phyloP scores from a whole-genome alignment of 1,284 basidiomycete species.

The Wolfiporia cocos region DNA sequence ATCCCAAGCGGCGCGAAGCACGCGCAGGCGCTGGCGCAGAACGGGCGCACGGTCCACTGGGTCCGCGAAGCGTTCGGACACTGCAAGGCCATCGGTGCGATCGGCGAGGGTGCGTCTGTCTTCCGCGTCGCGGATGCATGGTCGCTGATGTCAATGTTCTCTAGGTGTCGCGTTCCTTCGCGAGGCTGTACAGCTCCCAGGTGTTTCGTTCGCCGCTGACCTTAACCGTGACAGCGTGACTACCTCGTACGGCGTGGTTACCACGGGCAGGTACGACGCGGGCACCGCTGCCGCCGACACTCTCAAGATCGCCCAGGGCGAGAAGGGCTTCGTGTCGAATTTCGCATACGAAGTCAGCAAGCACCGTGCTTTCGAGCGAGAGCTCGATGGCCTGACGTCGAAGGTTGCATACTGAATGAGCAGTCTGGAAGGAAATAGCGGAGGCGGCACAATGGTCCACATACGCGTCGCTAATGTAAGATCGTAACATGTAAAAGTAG shows the following conservation, averaged over 20 bases:
- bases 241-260: conserved; percentile 57
- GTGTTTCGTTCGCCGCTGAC: conserved; percentile 33
- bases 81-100: conserved; percentile 70
- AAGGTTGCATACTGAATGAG: conserved; percentile 58
- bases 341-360: conserved; percentile 59
- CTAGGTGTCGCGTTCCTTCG: conserved; percentile 45
- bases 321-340: conserved; percentile 49
- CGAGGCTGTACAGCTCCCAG: conserved; percentile 39
- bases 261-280: conserved; percentile 42
- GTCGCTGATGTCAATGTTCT: conserved; percentile 1
- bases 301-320: conserved; percentile 35
- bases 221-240: conserved; percentile 34
- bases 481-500: too few species aligned
- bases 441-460: too few species aligned
- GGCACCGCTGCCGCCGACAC: conserved; percentile 35
- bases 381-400: conserved; percentile 46
- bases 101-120: conserved; percentile 50
- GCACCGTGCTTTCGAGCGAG: conserved; percentile 57
- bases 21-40: conserved; percentile 42
- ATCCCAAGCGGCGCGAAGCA: conserved; percentile 61
- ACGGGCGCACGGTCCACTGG: conserved; percentile 63
- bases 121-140: neutral
- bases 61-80: conserved; percentile 77
- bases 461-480: too few species aligned
- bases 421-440: too few species aligned